Base-by-base conservation (phyloP, 805 yeast genomes). In the Kuraishia cidri region DNA sequence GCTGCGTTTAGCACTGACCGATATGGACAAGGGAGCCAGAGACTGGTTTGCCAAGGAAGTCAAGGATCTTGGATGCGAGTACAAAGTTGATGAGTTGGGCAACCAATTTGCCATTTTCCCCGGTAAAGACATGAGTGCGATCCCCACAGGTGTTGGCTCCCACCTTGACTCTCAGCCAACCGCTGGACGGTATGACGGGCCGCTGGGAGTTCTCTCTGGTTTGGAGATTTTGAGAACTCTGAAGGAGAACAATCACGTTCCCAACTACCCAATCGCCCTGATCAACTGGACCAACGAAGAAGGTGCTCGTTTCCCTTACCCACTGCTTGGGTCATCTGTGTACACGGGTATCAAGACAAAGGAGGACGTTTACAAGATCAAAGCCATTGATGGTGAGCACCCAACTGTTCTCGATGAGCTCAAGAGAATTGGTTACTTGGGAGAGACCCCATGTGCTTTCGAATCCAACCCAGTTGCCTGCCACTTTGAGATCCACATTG, bases 161-260 rank as follows among this genome's bases (percentile, higher is more conserved):
- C 87, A 79, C 52, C 54, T 79, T 36, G 87, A 79, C 44, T 79
- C 87, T 1, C 87, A 79, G 53, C 87, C 87, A 20, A 75, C 79
- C 6, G 87, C 86, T 26, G 87, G 87, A 9, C 62, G 84, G 38
- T 79, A 79, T 44, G 87, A 79, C 45, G 87, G 87, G 28, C 72
- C 79, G 25, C 61, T 65, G 26, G 87, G 87, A 14, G 86, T 79
- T 5, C 56, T 78, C 26, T 55, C 79, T 5, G 86, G 84, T 1
- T 55, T 79, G 29, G 85, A 79, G 52, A 75, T 79, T 5, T 52
- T 79, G 42, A 60, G 84, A 39, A 76, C 85, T 4, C 54, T 79
- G 46, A 70, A 74, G 37, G 83, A 73, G 12, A 72, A 75, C 48
- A 58, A 63, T 29, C 66, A 56, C 43, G 61, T 58, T 8, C 84